Evolutionary conservation across 306 rosid species (phyloP).

Genomic region (Spatholobus suberectus): DNA sequence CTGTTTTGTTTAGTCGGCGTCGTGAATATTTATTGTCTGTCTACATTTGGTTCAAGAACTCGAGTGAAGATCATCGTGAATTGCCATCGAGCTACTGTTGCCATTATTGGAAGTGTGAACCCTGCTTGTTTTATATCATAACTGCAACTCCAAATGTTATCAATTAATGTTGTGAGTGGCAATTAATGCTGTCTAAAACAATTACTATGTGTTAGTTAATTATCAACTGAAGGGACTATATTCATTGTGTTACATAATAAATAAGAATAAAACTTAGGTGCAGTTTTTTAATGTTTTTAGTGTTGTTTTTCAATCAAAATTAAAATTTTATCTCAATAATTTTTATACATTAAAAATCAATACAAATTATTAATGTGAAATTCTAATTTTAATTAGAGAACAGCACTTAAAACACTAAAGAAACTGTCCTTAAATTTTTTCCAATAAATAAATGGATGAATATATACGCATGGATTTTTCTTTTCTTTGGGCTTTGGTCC

Average conservation of each 20-base stretch:
- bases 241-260: background rate
- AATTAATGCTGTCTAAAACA: background rate
- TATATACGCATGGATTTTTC: no score
- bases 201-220: background rate
- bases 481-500: no score
- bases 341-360: no score
- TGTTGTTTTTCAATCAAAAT: no score
- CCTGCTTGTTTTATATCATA: background rate
- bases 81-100: slow-evolving; percentile 15
- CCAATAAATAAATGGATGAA: no score
- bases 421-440: no score
- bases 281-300: no score
- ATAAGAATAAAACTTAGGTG: no score
- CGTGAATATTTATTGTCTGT: slow-evolving; percentile 9
- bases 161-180: background rate
- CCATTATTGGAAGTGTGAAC: slow-evolving; percentile 7
- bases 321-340: no score
- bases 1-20: slow-evolving; percentile 38
- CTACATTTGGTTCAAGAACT: slow-evolving; percentile 8
- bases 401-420: no score
- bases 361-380: no score
- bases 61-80: slow-evolving; percentile 12
- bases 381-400: no score
- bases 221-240: background rate
- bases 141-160: background rate